A percentile compares a stretch with the other conserved stretches of the same genome.
These are phyloP conservation scores for Cynara cardunculus DNA, from an alignment of 129 eudicot species.

Conservation along the genomic window DNA sequence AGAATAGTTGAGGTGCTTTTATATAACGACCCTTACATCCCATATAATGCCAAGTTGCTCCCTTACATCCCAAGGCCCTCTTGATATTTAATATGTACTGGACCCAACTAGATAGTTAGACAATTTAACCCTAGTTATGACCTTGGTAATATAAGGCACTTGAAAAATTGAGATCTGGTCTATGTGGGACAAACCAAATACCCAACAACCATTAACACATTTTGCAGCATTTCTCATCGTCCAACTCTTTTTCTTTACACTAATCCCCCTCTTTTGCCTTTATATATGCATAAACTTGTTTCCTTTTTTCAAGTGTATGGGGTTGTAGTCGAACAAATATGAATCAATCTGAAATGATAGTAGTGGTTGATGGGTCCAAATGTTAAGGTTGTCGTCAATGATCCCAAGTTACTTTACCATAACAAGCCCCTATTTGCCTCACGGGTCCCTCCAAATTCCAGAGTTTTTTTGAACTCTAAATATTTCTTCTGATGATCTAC, in stretches of 20 bases:
- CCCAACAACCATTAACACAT: no score
- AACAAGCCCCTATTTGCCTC: constrained; percentile 54
- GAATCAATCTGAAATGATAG: constrained; percentile 36
- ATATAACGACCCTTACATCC: no score
- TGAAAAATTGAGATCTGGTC: no score
- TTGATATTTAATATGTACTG: no score
- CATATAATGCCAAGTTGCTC: no score
- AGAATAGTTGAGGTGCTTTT: no score
- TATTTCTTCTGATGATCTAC: neutral
- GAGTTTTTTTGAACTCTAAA: constrained; percentile 24
- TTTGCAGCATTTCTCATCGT: constrained; percentile 27
- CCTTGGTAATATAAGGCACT: no score
- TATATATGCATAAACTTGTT: neutral
- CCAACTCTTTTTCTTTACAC: neutral
- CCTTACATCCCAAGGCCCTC: no score
- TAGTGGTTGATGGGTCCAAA: constrained; percentile 24
- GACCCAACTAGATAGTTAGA: no score
- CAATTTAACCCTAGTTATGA: no score
- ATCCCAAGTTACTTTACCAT: constrained; percentile 42
- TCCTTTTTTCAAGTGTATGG: constrained; percentile 30
- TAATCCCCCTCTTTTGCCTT: neutral
- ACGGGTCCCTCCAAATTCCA: constrained; percentile 77
- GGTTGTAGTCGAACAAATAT: constrained; percentile 26
- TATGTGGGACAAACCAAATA: no score
- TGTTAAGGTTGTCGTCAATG: constrained; percentile 44